Evolutionary conservation across 148 eudicot species (phyloP).

Genomic region (Mesembryanthemum crystallinum): DNA sequence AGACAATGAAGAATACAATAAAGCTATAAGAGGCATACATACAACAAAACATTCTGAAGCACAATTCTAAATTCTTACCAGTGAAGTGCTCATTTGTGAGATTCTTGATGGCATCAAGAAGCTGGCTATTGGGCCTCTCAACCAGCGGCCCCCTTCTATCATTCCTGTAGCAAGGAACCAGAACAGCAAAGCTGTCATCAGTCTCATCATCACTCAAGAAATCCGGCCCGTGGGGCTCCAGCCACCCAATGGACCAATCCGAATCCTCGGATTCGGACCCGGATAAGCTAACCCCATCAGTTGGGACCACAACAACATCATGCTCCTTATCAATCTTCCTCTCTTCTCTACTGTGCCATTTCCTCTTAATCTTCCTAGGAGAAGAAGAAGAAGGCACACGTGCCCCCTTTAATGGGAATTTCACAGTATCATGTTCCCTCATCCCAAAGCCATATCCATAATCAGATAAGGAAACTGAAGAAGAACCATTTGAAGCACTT

Average conservation of each 20-base stretch:
- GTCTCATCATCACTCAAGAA: slow-evolving; percentile 82
- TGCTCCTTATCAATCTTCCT: slow-evolving; percentile 73
- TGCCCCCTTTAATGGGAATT: slow-evolving; percentile 39
- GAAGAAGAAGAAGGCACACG: slow-evolving; percentile 35
- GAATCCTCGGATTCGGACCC: slow-evolving; percentile 94
- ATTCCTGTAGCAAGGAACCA: slow-evolving; percentile 83
- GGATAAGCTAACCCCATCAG: slow-evolving; percentile 79
- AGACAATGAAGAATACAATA: not conserved
- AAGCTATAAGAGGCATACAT: not conserved
- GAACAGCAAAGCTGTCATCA: slow-evolving; percentile 83
- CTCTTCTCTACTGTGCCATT: slow-evolving; percentile 76
- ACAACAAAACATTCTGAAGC: not conserved
- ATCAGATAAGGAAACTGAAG: slow-evolving; percentile 29
- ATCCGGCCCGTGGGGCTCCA: slow-evolving; percentile 85
- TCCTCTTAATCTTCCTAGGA: slow-evolving; percentile 52
- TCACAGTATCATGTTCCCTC: slow-evolving; percentile 56
- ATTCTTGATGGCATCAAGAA: slow-evolving; percentile 48
- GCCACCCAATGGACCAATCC: slow-evolving; percentile 98
- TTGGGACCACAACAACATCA: slow-evolving; percentile 83
- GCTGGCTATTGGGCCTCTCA: slow-evolving; percentile 38
- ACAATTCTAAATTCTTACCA: slow-evolving; percentile 47
- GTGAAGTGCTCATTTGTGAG: slow-evolving; percentile 46
- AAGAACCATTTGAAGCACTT: slow-evolving; percentile 36
- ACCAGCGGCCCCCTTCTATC: slow-evolving; percentile 32
- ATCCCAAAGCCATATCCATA: slow-evolving; percentile 38